Evolutionary conservation across 2,329 filamentous ascomycete genomes (phyloP).

Genomic region (Fusarium bulbicola): DNA sequence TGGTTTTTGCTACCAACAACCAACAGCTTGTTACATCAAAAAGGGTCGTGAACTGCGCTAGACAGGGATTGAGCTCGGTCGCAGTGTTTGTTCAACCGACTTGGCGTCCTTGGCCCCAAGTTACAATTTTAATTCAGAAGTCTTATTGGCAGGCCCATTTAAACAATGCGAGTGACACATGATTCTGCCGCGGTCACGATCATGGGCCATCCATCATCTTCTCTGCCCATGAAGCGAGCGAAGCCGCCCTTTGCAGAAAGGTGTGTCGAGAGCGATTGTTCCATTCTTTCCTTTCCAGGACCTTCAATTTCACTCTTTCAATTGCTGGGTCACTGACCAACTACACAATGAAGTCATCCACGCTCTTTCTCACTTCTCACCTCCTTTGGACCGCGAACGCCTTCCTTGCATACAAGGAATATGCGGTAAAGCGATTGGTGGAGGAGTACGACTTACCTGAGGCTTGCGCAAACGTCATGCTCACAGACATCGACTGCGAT

Average conservation of each 20-base stretch:
- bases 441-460: neutral
- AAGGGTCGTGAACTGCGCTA: neutral
- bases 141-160: neutral
- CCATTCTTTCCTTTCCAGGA: neutral
- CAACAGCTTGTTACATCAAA: neutral
- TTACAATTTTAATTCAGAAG: neutral
- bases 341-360: fast-evolving
- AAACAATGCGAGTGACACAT: neutral
- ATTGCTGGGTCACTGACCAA: fast-evolving
- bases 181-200: neutral
- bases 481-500: neutral
- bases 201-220: fast-evolving
- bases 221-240: fast-evolving
- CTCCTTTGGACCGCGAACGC: neutral
- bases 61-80: neutral
- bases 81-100: neutral
- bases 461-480: neutral
- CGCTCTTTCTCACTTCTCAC: neutral
- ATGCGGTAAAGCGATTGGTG: neutral
- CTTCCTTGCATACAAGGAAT: neutral
- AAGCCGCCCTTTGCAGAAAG: fast-evolving
- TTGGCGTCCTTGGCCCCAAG: neutral
- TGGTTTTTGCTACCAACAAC: neutral
- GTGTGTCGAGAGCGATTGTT: fast-evolving
- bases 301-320: neutral